Base-by-base conservation (phyloP, 495 filamentous ascomycete genomes). In the Glarea lozoyensis region DNA sequence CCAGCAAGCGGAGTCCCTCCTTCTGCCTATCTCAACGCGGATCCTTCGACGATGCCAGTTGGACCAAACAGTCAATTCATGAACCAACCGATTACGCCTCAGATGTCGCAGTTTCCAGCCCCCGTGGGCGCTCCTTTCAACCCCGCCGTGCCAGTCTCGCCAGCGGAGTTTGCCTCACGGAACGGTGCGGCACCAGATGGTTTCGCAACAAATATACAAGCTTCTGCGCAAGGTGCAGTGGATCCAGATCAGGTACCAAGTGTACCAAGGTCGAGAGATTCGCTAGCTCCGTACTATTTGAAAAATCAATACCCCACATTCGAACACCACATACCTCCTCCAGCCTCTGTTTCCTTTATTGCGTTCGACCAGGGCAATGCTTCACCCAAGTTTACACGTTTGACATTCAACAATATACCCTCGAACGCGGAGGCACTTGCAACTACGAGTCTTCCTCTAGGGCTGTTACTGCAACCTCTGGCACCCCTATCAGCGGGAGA, bases 281-380 rank as follows among this genome's bases (percentile, higher is more conserved):
- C 72, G 2, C 75, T 84, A 2, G 80, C 88, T 43, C 75, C 83
- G 35, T 84, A 94, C 60, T 99, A 92, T 58, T 73, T 87, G 43
- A 79, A 68, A 50, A 81, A 94, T 59, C 72, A 93, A 17, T 96
- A 93, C 57, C 88, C 92, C 7, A 99, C 92, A 9, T 90, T 96
- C 65, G 88, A 94, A 60, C 81, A 82, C 22, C 87, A 94, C 56
- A 67, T 89, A 2, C 87, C 92, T 13, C 92, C 92, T 15, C 88
- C 93, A 18, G 88, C 87, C 10, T 73, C 82, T n/a, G 75, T 90
- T 20, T 86, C 93, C 0, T 97, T 92, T 53, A 81, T 95, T 37
- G 87, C 88, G 10, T 82, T 79, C 49, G 92, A 99, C 57, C 93
- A 97, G 62, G 90, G 92, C 48, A 99, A 96, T 59, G 83, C 93